Percentiles rank a stretch among this genome's conserved stretches.
phyloP scores from a whole-genome alignment of 495 filamentous ascomycete genomes.

The Xylaria bambusicola region DNA sequence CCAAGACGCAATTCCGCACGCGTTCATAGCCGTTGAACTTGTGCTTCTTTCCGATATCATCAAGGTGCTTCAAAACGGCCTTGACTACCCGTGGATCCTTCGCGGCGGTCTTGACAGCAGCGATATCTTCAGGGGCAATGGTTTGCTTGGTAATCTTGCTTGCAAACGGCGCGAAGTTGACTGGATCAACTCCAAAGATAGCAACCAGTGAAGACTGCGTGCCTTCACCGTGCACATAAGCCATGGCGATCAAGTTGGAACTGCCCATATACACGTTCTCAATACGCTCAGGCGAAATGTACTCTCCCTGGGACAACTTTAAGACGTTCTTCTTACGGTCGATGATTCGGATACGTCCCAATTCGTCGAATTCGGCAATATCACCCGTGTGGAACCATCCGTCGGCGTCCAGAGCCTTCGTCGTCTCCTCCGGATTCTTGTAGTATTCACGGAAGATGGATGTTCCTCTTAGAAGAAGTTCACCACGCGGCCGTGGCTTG shows the following conservation, averaged over 20 bases:
- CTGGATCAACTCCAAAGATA: conserved; percentile 83
- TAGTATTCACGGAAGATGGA: conserved; percentile 83
- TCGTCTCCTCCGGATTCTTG: conserved; percentile 83
- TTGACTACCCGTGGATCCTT: conserved; percentile 68
- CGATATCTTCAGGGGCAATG: conserved; percentile 62
- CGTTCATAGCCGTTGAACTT: conserved; percentile 90
- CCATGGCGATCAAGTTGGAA: conserved; percentile 72
- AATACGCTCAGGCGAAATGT: conserved; percentile 94
- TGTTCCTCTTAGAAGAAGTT: conserved; percentile 80
- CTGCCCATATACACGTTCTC: conserved; percentile 90
- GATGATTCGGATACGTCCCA: conserved; percentile 88
- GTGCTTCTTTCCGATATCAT: conserved; percentile 75
- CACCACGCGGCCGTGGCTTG: conserved; percentile 89
- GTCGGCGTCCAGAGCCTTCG: conserved; percentile 77
- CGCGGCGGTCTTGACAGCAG: conserved; percentile 65
- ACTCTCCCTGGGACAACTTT: conserved; percentile 97
- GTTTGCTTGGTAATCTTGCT: conserved; percentile 69
- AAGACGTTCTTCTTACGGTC: conserved; percentile 98
- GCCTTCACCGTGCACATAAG: conserved; percentile 89
- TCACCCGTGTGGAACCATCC: conserved; percentile 98
- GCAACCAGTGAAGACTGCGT: conserved; percentile 80
- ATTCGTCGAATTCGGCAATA: conserved; percentile 77
- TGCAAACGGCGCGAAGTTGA: conserved; percentile 76
- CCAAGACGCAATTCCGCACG: conserved; percentile 71
- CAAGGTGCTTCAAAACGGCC: conserved; percentile 77